These are phyloP conservation scores for Celoporthe dispersa DNA, from an alignment of 2,329 filamentous ascomycete species.

Conservation along the genomic window DNA sequence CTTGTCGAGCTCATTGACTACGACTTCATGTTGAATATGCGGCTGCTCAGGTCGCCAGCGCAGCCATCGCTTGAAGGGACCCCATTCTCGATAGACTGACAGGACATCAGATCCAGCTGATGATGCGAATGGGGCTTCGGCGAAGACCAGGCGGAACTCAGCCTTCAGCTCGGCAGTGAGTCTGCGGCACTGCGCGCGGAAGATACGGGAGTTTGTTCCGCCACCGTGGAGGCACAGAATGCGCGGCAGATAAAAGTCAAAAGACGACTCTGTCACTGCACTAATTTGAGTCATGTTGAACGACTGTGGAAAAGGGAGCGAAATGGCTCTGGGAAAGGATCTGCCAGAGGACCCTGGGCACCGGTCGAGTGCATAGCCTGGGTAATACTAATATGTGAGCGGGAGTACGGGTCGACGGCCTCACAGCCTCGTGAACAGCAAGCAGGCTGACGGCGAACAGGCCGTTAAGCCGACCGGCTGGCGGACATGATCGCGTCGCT, in stretches of 20 bases:
- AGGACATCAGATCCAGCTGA: conserved; percentile 64
- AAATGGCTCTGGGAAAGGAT: not conserved
- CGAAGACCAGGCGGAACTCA: conserved; percentile 71
- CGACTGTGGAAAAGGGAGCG: conserved; percentile 6
- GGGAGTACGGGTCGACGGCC: not conserved
- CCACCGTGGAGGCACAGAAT: conserved; percentile 80
- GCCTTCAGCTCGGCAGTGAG: conserved; percentile 50
- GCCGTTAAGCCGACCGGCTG: too few species aligned
- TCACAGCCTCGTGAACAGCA: not conserved
- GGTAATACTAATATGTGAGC: not conserved
- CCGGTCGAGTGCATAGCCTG: conserved; percentile 1
- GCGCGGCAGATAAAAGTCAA: conserved; percentile 54
- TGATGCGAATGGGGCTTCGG: conserved; percentile 69
- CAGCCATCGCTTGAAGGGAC: conserved; percentile 64
- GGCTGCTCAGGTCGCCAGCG: conserved; percentile 65
- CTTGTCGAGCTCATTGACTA: conserved; percentile 6
- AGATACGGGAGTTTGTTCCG: conserved; percentile 71
- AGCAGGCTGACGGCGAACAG: conserved; percentile 4
- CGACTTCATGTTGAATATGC: not conserved
- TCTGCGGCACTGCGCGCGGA: conserved; percentile 67
- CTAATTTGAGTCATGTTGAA: conserved; percentile 15
- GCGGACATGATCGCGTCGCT: not conserved
- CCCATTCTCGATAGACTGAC: conserved; percentile 65
- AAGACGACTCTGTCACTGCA: conserved; percentile 12
- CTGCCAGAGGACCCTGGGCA: not conserved